A percentile compares a stretch with the other conserved stretches of the same genome.
These are phyloP conservation scores for Pseudonitzschia pungens DNA, from an alignment of 108 stramenopile genomes.

Conservation along the genomic window DNA sequence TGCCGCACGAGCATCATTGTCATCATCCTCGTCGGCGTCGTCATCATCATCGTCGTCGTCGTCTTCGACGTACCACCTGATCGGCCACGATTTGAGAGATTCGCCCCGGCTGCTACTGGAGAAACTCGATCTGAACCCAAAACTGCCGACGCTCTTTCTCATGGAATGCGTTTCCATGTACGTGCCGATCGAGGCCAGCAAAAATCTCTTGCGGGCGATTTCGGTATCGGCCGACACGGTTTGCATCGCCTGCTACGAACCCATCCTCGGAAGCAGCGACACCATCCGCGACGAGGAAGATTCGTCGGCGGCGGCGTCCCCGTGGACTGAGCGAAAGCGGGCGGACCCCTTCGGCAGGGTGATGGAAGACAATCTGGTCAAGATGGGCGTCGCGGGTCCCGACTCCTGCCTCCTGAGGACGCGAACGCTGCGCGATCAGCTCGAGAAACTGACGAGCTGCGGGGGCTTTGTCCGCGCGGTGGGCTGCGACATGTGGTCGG, in stretches of 20 bases:
- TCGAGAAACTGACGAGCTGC: constrained; percentile 37
- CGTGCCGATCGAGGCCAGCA: constrained; percentile 48
- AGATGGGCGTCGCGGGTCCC: constrained; percentile 48
- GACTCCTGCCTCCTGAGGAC: constrained; percentile 57
- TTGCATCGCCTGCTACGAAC: constrained; percentile 61
- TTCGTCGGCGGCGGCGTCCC: background rate
- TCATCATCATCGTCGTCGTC: constrained; percentile 9
- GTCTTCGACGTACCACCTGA: constrained; percentile 41
- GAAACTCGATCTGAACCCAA: constrained; percentile 41
- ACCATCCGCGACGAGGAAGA: background rate
- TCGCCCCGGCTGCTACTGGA: constrained; percentile 46
- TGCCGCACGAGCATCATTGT: background rate
- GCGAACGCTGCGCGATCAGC: constrained; percentile 57
- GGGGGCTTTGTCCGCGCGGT: constrained; percentile 55
- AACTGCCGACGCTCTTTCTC: constrained; percentile 71
- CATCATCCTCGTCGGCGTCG: background rate
- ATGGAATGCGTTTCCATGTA: constrained; percentile 87
- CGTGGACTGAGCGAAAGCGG: background rate
- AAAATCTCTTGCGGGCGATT: constrained; percentile 33
- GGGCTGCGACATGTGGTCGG: constrained; percentile 82
- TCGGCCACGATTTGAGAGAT: constrained; percentile 61
- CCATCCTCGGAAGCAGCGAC: constrained; percentile 46
- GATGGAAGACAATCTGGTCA: constrained; percentile 72
- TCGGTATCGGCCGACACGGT: constrained; percentile 4
- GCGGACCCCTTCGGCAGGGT: constrained; percentile 68